These are phyloP conservation scores for Microcos paniculata DNA, from an alignment of 345 rosid species.

Conservation along the genomic window DNA sequence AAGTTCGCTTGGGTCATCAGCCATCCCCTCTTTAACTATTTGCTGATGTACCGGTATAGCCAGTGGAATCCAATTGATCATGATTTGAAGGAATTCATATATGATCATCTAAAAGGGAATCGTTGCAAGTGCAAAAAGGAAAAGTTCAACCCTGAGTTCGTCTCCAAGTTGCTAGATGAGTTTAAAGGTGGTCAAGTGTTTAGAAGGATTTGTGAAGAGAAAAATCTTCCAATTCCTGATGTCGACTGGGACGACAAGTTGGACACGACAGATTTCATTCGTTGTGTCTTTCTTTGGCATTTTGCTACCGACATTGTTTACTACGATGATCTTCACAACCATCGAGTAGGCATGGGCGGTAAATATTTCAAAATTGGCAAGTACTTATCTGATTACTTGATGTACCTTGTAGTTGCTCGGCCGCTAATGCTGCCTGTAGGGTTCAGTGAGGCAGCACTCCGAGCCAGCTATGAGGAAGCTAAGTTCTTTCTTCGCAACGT, in stretches of 20 bases:
- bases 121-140: neutral
- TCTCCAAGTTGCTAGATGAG: neutral
- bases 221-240: neutral
- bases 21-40: too few relatives aligned
- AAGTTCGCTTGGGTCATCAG: neutral
- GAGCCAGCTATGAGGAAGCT: too few relatives aligned
- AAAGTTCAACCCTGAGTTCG: neutral
- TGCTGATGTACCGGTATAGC: neutral
- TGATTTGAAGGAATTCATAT: conserved; percentile 1
- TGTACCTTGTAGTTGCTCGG: too few relatives aligned
- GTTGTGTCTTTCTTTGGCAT: conserved; percentile 27
- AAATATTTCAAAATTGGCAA: too few relatives aligned
- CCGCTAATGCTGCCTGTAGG: too few relatives aligned
- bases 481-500: too few relatives aligned
- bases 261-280: too few relatives aligned
- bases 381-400: too few relatives aligned
- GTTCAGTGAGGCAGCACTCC: too few relatives aligned
- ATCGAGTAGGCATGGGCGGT: neutral
- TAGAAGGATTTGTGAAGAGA: too few relatives aligned
- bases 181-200: too few relatives aligned
- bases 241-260: neutral
- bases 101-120: neutral
- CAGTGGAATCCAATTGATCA: neutral
- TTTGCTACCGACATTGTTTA: conserved; percentile 24
- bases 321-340: neutral